phyloP scores from a whole-genome alignment of 441 rosid genomes.

The Sinapis alba region DNA sequence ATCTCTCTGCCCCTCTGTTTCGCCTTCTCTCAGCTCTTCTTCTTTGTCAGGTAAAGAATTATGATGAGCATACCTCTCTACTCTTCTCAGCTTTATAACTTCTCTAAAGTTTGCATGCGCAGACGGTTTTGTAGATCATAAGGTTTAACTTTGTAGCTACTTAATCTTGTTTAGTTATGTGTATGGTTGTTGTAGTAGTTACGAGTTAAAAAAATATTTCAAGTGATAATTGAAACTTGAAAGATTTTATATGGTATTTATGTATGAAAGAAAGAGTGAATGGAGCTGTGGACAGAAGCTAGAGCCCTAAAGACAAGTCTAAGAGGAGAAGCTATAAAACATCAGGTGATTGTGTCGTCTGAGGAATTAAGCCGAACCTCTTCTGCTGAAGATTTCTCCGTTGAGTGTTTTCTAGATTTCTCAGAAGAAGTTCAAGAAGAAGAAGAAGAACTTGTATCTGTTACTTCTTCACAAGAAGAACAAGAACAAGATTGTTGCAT shows the following conservation, averaged over 20 bases:
- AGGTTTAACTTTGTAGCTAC: conserved; percentile 3
- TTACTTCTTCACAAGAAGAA: conserved; percentile 53
- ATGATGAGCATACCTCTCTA: conserved; percentile 17
- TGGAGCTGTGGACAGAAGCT: conserved; percentile 63
- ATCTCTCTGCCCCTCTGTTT: conserved; percentile 31
- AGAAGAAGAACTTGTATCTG: conserved; percentile 50
- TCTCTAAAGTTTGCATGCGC: conserved; percentile 31
- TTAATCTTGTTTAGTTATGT: not conserved
- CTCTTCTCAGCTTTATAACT: conserved; percentile 1
- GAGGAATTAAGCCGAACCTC: conserved; percentile 46
- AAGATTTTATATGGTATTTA: conserved; percentile 14
- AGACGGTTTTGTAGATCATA: conserved; percentile 8
- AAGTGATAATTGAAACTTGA: conserved; percentile 24
- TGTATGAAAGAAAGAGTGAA: conserved; percentile 26
- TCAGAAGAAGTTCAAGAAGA: conserved; percentile 46
- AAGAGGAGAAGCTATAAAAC: conserved; percentile 47
- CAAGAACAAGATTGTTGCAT: conserved; percentile 30
- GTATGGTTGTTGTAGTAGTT: conserved; percentile 22
- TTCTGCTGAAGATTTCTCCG: conserved; percentile 49
- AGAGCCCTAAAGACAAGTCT: conserved; percentile 62
- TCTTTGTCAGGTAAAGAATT: conserved; percentile 34
- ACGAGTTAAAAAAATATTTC: conserved; percentile 2
- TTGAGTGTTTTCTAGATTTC: conserved; percentile 53
- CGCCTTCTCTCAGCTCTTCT: conserved; percentile 28
- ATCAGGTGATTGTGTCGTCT: conserved; percentile 29